Conservation (phyloP, 176 grass and related monocot species). For the Aegilops tauschii region DNA sequence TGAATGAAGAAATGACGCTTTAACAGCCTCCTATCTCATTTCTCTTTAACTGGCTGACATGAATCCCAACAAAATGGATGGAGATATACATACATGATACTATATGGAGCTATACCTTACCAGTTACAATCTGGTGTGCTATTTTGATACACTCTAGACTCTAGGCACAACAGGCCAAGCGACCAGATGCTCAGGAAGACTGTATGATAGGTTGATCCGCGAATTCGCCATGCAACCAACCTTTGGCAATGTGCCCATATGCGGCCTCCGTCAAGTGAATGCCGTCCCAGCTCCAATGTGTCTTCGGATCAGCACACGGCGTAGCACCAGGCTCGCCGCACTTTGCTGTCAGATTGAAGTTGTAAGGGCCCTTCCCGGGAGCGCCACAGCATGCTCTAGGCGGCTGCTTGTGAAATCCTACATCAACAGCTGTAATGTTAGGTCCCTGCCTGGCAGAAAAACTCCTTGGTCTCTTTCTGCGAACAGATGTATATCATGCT, state of each 20-base stretch:
- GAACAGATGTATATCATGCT: constrained; percentile 6
- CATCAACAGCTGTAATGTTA: constrained; percentile 8
- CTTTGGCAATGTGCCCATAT: constrained; percentile 69
- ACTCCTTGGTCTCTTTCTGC: background rate
- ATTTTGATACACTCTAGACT: constrained; percentile 22
- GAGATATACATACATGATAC: constrained; percentile 28
- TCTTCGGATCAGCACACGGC: constrained; percentile 47
- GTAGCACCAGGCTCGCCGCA: constrained; percentile 64
- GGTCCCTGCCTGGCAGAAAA: background rate
- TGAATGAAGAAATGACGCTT: constrained; percentile 32
- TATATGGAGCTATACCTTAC: constrained; percentile 23
- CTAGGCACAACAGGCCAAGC: background rate
- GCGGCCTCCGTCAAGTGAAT: constrained; percentile 83
- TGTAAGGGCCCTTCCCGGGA: constrained; percentile 51
- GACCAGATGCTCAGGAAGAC: constrained; percentile 31
- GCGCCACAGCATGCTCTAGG: constrained; percentile 80
- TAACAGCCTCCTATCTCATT: constrained; percentile 13
- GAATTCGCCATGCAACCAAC: constrained; percentile 76
- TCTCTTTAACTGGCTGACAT: constrained; percentile 10
- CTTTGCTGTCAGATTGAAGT: constrained; percentile 82
- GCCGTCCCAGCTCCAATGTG: constrained; percentile 94
- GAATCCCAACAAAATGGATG: constrained; percentile 17
- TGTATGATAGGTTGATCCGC: constrained; percentile 50
- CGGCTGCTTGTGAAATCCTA: constrained; percentile 64
- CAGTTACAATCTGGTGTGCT: constrained; percentile 20